Conservation (phyloP, 2,329 filamentous ascomycete genomes). For the Diaporthe helianthi region DNA sequence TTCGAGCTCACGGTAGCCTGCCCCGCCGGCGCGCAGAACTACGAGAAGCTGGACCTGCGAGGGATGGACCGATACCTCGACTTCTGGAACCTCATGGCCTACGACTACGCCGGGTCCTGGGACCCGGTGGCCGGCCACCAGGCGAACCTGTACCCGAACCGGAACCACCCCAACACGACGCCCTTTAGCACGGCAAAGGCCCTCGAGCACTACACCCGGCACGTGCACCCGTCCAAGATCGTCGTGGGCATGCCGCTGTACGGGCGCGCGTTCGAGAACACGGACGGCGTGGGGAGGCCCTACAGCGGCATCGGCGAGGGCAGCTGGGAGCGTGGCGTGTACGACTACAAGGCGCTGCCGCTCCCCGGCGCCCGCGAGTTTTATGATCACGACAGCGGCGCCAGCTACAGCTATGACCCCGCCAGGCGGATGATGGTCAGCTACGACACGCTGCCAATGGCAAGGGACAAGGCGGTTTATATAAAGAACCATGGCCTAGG, state of each 20-base stretch:
- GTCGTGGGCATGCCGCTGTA: slow-evolving; percentile 93
- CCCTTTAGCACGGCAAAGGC: slow-evolving; percentile 80
- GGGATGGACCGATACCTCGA: slow-evolving; percentile 72
- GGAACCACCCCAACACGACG: slow-evolving; percentile 65
- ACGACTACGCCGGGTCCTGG: slow-evolving; percentile 89
- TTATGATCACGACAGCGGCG: slow-evolving; percentile 68
- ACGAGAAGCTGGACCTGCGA: slow-evolving; percentile 65
- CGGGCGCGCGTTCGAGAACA: slow-evolving; percentile 82
- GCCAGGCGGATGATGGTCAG: slow-evolving; percentile 71
- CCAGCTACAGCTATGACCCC: slow-evolving; percentile 79
- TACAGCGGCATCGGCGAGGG: slow-evolving; percentile 79
- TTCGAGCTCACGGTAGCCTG: slow-evolving; percentile 72
- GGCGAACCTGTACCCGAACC: slow-evolving; percentile 75
- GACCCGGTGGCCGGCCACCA: slow-evolving; percentile 76
- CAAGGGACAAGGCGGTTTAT: slow-evolving; percentile 73
- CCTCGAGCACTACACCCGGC: slow-evolving; percentile 73
- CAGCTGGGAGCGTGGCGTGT: slow-evolving; percentile 83
- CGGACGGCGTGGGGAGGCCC: slow-evolving; percentile 73
- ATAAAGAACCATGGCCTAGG: slow-evolving; percentile 73
- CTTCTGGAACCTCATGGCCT: slow-evolving; percentile 87
- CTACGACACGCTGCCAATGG: slow-evolving; percentile 77
- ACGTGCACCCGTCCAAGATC: slow-evolving; percentile 74
- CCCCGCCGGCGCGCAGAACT: slow-evolving; percentile 68
- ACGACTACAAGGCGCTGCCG: slow-evolving; percentile 89
- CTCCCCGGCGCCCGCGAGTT: slow-evolving; percentile 68